Evolutionary conservation across 1,284 basidiomycete genomes (phyloP).

Genomic region (Cyathus olla): DNA sequence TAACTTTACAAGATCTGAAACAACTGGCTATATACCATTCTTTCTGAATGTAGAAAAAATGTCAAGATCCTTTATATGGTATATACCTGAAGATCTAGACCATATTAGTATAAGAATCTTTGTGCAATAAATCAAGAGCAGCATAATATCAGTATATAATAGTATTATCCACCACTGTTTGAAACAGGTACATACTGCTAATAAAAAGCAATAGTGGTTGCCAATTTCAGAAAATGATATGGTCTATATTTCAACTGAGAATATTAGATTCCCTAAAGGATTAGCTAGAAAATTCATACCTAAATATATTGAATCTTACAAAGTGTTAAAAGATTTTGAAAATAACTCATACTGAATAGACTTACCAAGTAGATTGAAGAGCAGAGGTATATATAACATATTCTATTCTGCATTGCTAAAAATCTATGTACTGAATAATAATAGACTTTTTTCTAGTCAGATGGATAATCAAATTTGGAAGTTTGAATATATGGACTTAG

Average conservation of each 20-base stretch:
- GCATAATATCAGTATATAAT: slow-evolving; percentile 22
- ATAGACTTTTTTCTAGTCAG: slow-evolving; percentile 36
- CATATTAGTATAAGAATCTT: slow-evolving; percentile 33
- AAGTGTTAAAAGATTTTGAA: slow-evolving; percentile 19
- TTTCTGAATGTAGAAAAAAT: slow-evolving; percentile 31
- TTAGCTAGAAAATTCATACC: slow-evolving; percentile 41
- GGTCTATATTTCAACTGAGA: slow-evolving; percentile 48
- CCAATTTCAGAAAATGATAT: slow-evolving; percentile 32
- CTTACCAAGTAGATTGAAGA: slow-evolving; percentile 28
- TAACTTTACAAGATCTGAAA: slow-evolving; percentile 36
- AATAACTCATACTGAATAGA: slow-evolving; percentile 32
- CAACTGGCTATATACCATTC: slow-evolving; percentile 42
- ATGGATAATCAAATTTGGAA: slow-evolving; percentile 13
- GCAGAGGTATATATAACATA: slow-evolving; percentile 30
- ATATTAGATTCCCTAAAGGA: slow-evolving; percentile 36
- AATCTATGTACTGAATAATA: slow-evolving; percentile 35
- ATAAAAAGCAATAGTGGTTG: neutral
- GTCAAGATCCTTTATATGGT: slow-evolving; percentile 41
- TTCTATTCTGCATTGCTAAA: slow-evolving; percentile 43
- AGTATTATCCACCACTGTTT: slow-evolving; percentile 16
- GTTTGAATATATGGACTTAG: neutral
- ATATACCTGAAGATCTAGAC: slow-evolving; percentile 7
- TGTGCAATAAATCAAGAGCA: slow-evolving; percentile 28
- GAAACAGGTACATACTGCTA: slow-evolving; percentile 11
- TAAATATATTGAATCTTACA: slow-evolving; percentile 45